Evolutionary conservation across 345 rosid species (phyloP), one percentile per base, ranked within the genome.

Genomic region (Alliaria petiolata): DNA sequence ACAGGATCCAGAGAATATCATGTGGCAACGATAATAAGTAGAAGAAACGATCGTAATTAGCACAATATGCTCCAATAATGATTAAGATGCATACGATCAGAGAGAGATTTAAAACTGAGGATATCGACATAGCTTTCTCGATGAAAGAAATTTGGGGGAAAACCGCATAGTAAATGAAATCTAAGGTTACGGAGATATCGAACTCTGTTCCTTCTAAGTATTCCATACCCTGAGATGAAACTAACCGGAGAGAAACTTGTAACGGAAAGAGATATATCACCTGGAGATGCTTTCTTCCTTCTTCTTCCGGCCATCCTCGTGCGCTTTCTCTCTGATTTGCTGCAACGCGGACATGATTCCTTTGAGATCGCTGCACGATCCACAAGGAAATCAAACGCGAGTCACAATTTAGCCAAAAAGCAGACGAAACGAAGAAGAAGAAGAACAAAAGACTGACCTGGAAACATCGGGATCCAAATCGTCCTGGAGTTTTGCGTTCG

Each of bases 241-340:
- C n/a, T n/a, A n/a, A n/a, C n/a, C n/a, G n/a, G n/a, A n/a, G n/a
- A n/a, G n/a, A 45, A 63, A 34, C 14, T 20, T 9, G 55, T 10
- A n/a, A n/a, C n/a, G n/a, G 22, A 52, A 22, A 45, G 65, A 68
- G 38, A 40, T 7, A 13, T 25, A 47, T 70, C 47, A 88, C 96
- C 96, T 92, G 15, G 89, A 86, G 72, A 92, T 86, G 67, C 92
- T 92, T 69, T 89, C 89, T 67, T 88, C 98, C 72, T 90, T 89
- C 83, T 83, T 89, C 89, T 85, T 88, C 39, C 82, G 88, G 36
- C 89, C 89, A 69, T 89, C 96, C 76, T 83, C 85, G 1, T 88
- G 81, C 16, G 98, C 81, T 74, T 83, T 92, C 85, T 88, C 91
- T 71, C 78, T 83, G 74, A 92, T 84, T 82, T 79, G 87, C 20